Evolutionary conservation across 2,329 filamentous ascomycete species (phyloP), one percentile per base, ranked within the genome.

Genomic region (Zelopaecilomyces penicillatus): DNA sequence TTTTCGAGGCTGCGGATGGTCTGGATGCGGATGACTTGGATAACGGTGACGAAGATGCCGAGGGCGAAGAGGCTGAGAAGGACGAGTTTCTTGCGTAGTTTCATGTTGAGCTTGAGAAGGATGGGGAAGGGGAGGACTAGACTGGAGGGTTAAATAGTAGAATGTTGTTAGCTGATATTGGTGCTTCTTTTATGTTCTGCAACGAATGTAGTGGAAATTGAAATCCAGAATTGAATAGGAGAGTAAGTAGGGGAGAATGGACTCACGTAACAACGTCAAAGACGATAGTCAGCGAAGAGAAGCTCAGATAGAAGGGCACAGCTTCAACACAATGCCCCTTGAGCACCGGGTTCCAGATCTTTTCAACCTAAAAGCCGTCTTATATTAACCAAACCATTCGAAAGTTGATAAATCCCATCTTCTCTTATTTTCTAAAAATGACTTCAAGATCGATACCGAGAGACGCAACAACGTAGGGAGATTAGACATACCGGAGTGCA

Each of bases 11-110:
- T 63, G 33, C 61, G 60, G 48, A 76, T 67, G n/a, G 68, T 73
- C 45, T 68, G 64, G 45, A 75, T 70, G 10, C 72, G 72, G 47
- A 76, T 64, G 45, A 73, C 66, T 51, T 75, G 72, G 45, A 75
- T 71, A 39, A 71, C 50, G 5, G 69, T 73, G 37, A 75, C 66
- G 57, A 76, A 75, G 42, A 70, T 57, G n/a, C 73, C 73, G 27
- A 76, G 61, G 3, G 63, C 61, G 52, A 75, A 75, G 29, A 74
- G 58, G 5, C 57, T 57, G 0, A 65, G 57, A 0, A 74, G 58
- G 3, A 69, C 62, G 3, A 65, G 37, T 55, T 73, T 71, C 41
- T 67, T 68, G 27, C 63, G 62, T 1, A 44, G 52, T 29, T 65
- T 63, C 29, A 70, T 62, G 34, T 62, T 60, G 1, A 63, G 58